A percentile compares a stretch with the other conserved stretches of the same genome.
phyloP scores from a whole-genome alignment of 192 early-diverging fungal species.

The Coemansia pectinata region DNA sequence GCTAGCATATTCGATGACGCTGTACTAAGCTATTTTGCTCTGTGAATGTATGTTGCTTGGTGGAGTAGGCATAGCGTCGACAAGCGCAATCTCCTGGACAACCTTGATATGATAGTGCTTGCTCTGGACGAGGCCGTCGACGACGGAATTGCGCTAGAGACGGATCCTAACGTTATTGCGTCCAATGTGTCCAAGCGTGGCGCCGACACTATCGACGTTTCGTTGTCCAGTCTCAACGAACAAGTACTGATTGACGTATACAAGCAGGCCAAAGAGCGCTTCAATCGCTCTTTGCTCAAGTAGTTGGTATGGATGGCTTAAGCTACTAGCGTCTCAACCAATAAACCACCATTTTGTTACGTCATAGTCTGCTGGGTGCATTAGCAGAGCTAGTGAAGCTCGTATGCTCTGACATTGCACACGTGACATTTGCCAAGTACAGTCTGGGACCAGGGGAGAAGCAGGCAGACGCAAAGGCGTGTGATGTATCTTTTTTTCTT shows the following conservation, averaged over 20 bases:
- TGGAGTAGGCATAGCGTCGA: constrained; percentile 74
- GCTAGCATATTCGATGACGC: background rate
- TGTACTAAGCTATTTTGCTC: background rate
- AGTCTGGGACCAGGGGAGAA: background rate
- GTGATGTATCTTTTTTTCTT: background rate
- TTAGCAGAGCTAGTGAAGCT: background rate
- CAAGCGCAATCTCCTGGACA: constrained; percentile 86
- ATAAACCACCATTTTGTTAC: background rate
- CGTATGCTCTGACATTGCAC: background rate
- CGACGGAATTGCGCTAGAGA: constrained; percentile 81
- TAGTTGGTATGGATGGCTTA: constrained; percentile 23
- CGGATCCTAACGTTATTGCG: constrained; percentile 73
- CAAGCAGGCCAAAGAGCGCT: constrained; percentile 75
- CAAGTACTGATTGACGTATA: constrained; percentile 74
- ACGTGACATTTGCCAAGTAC: background rate
- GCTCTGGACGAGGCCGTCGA: constrained; percentile 94
- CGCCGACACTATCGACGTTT: constrained; percentile 69
- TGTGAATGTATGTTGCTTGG: background rate
- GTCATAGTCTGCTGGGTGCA: too few relatives aligned
- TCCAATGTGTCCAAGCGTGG: constrained; percentile 76
- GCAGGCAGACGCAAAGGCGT: background rate
- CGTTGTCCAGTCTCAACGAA: constrained; percentile 63
- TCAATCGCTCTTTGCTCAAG: constrained; percentile 65
- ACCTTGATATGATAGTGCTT: constrained; percentile 87
- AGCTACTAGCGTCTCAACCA: background rate